phyloP scores from a whole-genome alignment of 2,329 filamentous ascomycete species.

The Periconia sp. region DNA sequence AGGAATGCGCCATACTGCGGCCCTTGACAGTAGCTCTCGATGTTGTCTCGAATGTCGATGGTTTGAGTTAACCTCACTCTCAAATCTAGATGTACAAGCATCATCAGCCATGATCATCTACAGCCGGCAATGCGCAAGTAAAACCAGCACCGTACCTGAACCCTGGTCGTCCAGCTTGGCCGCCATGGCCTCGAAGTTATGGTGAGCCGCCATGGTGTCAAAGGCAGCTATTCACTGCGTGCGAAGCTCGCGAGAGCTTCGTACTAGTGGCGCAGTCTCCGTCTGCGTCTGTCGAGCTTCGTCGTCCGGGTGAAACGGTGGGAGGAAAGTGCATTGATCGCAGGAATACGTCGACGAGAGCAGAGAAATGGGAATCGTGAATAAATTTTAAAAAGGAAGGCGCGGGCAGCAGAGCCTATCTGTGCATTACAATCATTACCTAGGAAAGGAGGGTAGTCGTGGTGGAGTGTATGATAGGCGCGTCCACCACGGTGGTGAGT shows the following conservation, averaged over 20 bases:
- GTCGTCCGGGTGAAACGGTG: constrained; percentile 18
- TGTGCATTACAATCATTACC: constrained; percentile 39
- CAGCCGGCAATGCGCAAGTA: constrained; percentile 4
- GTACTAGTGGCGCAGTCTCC: constrained; percentile 10
- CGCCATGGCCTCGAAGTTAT: constrained; percentile 54
- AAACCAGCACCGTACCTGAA: constrained; percentile 35
- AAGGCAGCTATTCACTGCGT: constrained; percentile 31
- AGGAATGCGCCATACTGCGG: constrained; percentile 81
- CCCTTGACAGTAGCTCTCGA: constrained; percentile 85
- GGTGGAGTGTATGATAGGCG: constrained; percentile 26
- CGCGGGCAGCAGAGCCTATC: constrained; percentile 22
- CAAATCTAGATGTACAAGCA: constrained; percentile 65
- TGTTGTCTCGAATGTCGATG: constrained; percentile 84
- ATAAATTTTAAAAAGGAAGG: constrained; percentile 30
- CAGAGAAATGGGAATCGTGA: constrained; percentile 16
- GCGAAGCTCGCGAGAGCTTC: constrained; percentile 17
- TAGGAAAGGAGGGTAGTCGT: constrained; percentile 27
- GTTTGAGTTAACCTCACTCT: constrained; percentile 83
- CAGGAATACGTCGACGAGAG: constrained; percentile 23
- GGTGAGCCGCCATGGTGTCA: constrained; percentile 45
- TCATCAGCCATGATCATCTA: constrained; percentile 23
- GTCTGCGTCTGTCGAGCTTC: constrained; percentile 17
- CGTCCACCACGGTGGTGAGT: constrained; percentile 31
- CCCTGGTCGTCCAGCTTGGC: constrained; percentile 53
- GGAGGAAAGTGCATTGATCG: constrained; percentile 34